Percentiles rank a stretch among this genome's conserved stretches.
These are phyloP conservation scores for Leccinum boreale DNA, from an alignment of 768 basidiomycete genomes.

Conservation along the genomic window DNA sequence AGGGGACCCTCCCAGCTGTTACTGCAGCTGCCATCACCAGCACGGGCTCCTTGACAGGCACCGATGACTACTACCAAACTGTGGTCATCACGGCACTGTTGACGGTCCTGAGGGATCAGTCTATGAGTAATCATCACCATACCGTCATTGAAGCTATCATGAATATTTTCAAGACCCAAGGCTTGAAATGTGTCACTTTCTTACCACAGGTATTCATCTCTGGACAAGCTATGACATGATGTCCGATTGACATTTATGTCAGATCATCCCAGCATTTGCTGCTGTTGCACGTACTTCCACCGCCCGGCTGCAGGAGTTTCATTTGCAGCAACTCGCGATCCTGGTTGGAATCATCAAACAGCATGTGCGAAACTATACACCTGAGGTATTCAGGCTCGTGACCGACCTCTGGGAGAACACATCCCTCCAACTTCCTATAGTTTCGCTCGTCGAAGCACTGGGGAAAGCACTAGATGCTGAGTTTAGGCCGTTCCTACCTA, in stretches of 20 bases:
- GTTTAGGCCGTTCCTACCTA: conserved; percentile 93
- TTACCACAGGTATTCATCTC: conserved; percentile 70
- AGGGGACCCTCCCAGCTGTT: conserved; percentile 57
- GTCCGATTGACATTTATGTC: conserved; percentile 10
- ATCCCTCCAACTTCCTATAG: conserved; percentile 84
- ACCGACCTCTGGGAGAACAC: conserved; percentile 88
- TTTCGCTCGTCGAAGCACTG: conserved; percentile 87
- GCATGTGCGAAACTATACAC: conserved; percentile 90
- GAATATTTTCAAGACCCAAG: conserved; percentile 98
- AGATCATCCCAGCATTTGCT: conserved; percentile 96
- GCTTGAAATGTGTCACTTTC: conserved; percentile 93
- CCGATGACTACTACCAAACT: conserved; percentile 97
- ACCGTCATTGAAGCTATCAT: conserved; percentile 96
- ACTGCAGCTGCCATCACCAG: conserved; percentile 69
- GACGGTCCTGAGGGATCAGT: conserved; percentile 83
- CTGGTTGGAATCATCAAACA: conserved; percentile 96
- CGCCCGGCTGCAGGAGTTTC: conserved; percentile 85
- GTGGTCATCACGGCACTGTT: conserved; percentile 89
- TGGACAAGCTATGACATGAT: neutral
- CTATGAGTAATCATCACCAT: conserved; percentile 82
- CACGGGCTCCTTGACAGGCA: conserved; percentile 55
- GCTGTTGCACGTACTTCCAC: conserved; percentile 79
- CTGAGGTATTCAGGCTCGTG: conserved; percentile 79
- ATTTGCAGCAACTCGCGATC: conserved; percentile 92
- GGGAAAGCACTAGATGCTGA: conserved; percentile 94